Evolutionary conservation across 257 asterid genomes (phyloP), one percentile per base, ranked within the genome.

Genomic region (Leonotis leonurus): DNA sequence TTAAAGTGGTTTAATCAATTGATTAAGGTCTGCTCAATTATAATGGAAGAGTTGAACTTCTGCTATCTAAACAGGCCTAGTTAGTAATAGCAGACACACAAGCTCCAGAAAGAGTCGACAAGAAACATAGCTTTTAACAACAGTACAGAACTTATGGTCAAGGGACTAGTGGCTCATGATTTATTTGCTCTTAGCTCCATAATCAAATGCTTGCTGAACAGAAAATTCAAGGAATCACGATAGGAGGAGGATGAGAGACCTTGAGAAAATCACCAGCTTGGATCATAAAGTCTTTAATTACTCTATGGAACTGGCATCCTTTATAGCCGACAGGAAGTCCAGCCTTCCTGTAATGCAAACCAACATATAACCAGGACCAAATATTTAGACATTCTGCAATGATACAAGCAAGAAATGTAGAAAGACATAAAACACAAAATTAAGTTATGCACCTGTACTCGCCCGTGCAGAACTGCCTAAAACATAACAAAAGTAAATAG

Each of bases 261-360:
- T 91, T 91, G n/a, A 91, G 60, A 73, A 86, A 91, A 76, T 91
- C 98, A 71, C 98, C 98, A 62, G 86, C 92, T 80, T 91, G 98
- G 68, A 91, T 78, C 98, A 91, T 91, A 65, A 91, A 91, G 74
- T 91, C 98, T 82, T 83, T 91, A 64, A 91, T 91, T 70, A 91
- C 98, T 80, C 98, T 77, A 72, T 88, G 98, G 70, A 91, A 84
- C 75, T 84, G 96, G 77, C 87, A 91, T 22, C 90, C 86, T 77
- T 91, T 91, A 73, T 79, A 91, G 41, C 98, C 96, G 49, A 88
- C 81, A 39, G 98, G 90, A 32, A 86, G 67, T 64, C 92, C 96
- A 62, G 90, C 88, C 83, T 88, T 91, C 85, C 96, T 91, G 80
- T 52, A 46, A 69, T 52, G 32, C 62, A 73, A 49, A 62, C 64